Base-by-base conservation (phyloP, 2,329 filamentous ascomycete species). In the Aspergillus fischeri region DNA sequence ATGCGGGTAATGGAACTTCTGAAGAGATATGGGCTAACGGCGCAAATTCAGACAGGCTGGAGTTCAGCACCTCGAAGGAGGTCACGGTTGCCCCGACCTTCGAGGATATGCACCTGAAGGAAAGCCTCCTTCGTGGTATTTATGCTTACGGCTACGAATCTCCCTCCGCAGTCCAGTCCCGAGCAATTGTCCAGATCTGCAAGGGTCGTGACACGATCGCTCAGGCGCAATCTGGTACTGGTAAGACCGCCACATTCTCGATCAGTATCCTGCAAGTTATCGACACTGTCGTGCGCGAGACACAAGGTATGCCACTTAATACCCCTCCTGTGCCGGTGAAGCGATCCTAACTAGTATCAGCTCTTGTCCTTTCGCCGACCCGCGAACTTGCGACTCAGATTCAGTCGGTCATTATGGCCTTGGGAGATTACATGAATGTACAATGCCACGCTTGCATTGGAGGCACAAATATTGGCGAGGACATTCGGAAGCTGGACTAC, bases 371-470 rank as follows among this genome's bases (percentile, higher is more conserved):
- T 8, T 97, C 94, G 3, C 94, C 94, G 2, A 97, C 93, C 21
- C 91, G 94, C 73, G 94, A 99, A 83, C 82, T 99, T 63, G 94
- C 94, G 49, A 97, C 93, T 28, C 94, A 99, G 78, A 99, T 99
- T 64, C 94, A 99, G 78, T 96, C 91, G 38, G 94, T 99, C 58
- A 90, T 99, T 67, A 96, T 97, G 87, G 94, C 94, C n/a, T 85
- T 99, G n/a, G 94, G 94, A 64, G 94, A 99, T 77, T 99, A 97
- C 82, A 97, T 99, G 94, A 97, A 97, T 73, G 91, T 99, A 3
- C 92, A 99, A 78, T 99, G 94, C 79, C 94, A 99, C 70, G 93
- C 94, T 58, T 99, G 94, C 77, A 97, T 99, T 70, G 94, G 94
- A 65, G 94, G 94, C 59, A 99, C 94, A 65, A 97, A 96, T 71